Evolutionary conservation across 768 basidiomycete species (phyloP).

Genomic region (Rhizopogon vulgaris): DNA sequence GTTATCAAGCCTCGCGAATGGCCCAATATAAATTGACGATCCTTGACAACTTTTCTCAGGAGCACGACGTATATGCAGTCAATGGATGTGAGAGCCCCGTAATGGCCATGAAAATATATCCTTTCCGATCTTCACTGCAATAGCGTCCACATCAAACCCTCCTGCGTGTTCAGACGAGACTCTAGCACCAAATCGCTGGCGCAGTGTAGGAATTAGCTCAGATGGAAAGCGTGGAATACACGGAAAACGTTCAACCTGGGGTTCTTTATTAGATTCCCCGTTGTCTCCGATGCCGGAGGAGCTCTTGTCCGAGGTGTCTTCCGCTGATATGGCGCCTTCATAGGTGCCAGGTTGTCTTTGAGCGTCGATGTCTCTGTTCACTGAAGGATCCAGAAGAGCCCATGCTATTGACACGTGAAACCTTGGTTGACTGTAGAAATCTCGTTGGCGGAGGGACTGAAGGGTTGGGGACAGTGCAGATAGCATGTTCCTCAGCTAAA

Average conservation of each 20-base stretch:
- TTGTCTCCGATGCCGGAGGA: not conserved
- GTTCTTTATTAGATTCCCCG: not conserved
- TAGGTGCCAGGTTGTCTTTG: not conserved
- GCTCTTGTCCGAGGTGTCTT: not conserved
- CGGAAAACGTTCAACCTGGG: conserved; percentile 25
- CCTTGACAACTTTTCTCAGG: not conserved
- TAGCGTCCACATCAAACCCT: conserved; percentile 43
- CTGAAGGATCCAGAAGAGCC: conserved; percentile 52
- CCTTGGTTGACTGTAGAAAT: conserved; percentile 73
- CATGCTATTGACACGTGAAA: conserved; percentile 91
- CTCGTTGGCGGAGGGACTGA: conserved; percentile 57
- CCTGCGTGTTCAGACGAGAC: conserved; percentile 40
- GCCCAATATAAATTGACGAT: not conserved
- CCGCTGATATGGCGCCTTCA: not conserved
- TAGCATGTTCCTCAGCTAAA: conserved; percentile 55
- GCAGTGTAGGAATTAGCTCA: conserved; percentile 42
- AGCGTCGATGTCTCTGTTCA: not conserved
- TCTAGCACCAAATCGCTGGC: conserved; percentile 36
- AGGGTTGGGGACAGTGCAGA: conserved; percentile 55
- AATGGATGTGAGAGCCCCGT: conserved; percentile 2
- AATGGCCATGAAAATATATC: conserved; percentile 47
- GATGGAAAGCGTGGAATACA: conserved; percentile 48
- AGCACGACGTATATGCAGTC: conserved; percentile 1
- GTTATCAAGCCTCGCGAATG: conserved; percentile 35
- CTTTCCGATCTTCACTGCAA: conserved; percentile 70